Evolutionary conservation across 305 asterid genomes (phyloP), one percentile per base, ranked within the genome.

Genomic region (Nicotiana rustica): DNA sequence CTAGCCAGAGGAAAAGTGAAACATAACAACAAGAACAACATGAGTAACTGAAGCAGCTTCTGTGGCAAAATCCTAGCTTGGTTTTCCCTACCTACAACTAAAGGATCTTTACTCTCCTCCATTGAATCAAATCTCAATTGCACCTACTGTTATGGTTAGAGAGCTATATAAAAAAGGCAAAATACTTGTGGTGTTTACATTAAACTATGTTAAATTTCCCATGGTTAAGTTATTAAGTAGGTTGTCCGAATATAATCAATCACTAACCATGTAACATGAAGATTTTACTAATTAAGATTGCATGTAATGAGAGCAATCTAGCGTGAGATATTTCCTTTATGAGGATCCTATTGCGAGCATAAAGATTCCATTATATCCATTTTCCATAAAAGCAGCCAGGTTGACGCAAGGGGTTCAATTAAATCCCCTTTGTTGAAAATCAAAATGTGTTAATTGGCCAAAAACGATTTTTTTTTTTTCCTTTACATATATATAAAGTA

Each of bases 1-100:
- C 97, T 93, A 82, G 88, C 88, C 66, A 87, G 83, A 67, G 97
- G 92, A 84, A 95, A 91, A 47, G 91, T 84, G 49, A 87, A 90
- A 82, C 97, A 91, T 59, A 91, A 14, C 65, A 84, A 89, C 84
- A 93, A 86, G 79, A 93, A 91, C 62, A 90, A 83, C 77, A 87
- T 87, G 41, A 93, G 91, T 68, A 94, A 86, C 60, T 87, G 86
- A 81, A 93, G 92, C 86, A 92, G 67, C 86, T 95, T 90, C 6
- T 88, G 88, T 60, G 97, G 96, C 75, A 93, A 87, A 90, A 77
- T 92, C 92, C 96, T 92, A 67, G 88, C 31, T 35, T 89, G 49
- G 49, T 41, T 41, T 41, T 7, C 49, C 49, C 49, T 41, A 2
- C 49, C 49, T 41, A 41, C 49, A 41, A 41, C 49, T 41, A 41